phyloP scores from a whole-genome alignment of 441 rosid species.

The Aquilaria agallochum region DNA sequence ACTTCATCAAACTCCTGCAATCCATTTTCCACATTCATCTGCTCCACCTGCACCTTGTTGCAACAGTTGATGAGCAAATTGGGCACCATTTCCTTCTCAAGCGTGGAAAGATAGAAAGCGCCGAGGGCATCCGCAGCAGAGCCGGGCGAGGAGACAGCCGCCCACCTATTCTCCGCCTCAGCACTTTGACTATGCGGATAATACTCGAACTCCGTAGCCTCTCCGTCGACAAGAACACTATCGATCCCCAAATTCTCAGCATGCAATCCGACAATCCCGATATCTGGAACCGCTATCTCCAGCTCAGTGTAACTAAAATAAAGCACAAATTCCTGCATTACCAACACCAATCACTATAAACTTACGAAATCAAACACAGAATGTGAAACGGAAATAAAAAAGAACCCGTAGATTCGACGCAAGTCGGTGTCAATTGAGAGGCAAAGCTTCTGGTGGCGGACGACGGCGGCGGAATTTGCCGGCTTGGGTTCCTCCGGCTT shows the following conservation, averaged over 20 bases:
- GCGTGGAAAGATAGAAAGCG: slow-evolving; percentile 60
- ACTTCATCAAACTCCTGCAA: slow-evolving; percentile 48
- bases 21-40: slow-evolving; percentile 45
- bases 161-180: slow-evolving; percentile 55
- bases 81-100: slow-evolving; percentile 64
- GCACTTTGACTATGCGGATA: slow-evolving; percentile 65
- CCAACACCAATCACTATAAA: neutral
- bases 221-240: slow-evolving; percentile 89
- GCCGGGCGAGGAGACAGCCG: slow-evolving; percentile 43
- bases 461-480: slow-evolving; percentile 70
- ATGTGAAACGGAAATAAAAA: neutral
- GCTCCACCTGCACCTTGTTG: slow-evolving; percentile 69
- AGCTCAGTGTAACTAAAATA: slow-evolving; percentile 72
- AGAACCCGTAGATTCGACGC: slow-evolving; percentile 81
- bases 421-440: slow-evolving; percentile 71
- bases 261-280: slow-evolving; percentile 82
- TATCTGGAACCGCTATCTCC: slow-evolving; percentile 92
- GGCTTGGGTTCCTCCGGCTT: slow-evolving; percentile 72
- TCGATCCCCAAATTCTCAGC: slow-evolving; percentile 93
- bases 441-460: slow-evolving; percentile 93
- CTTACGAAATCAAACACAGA: neutral
- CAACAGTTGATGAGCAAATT: slow-evolving; percentile 90
- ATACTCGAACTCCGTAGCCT: slow-evolving; percentile 83
- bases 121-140: slow-evolving; percentile 85
- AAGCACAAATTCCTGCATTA: neutral